Conservation (phyloP, 805 yeast genomes). For the Kluyveromyces nonfermentans region DNA sequence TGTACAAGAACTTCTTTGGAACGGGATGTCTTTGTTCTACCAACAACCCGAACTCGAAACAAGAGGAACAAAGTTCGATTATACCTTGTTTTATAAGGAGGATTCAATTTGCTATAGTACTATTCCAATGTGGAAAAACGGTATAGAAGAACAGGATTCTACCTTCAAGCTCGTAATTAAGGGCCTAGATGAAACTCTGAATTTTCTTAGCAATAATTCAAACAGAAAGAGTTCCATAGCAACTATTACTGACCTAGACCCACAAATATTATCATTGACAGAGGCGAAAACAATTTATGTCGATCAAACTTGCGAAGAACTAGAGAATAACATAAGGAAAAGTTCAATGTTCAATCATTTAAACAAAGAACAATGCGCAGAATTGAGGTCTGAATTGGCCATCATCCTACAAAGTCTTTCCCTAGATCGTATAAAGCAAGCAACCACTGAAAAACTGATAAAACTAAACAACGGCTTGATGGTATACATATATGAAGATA, state of each 20-base stretch:
- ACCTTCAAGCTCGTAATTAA: conserved; percentile 20
- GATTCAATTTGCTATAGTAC: conserved; percentile 12
- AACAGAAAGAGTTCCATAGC: conserved; percentile 8
- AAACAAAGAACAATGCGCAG: conserved; percentile 17
- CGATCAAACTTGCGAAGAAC: background rate
- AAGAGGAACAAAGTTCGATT: conserved; percentile 14
- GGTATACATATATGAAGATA: conserved; percentile 21
- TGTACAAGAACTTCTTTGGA: conserved; percentile 14
- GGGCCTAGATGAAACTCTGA: conserved; percentile 16
- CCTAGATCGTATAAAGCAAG: conserved; percentile 10
- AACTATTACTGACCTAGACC: conserved; percentile 3
- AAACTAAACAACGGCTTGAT: conserved; percentile 26
- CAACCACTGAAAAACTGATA: conserved; percentile 15
- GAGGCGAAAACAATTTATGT: background rate
- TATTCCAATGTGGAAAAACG: conserved; percentile 17
- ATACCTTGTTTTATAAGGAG: conserved; percentile 12
- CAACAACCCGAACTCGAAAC: conserved; percentile 1
- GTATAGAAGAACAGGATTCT: conserved; percentile 5
- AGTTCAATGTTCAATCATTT: conserved; percentile 18
- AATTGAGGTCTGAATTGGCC: conserved; percentile 18
- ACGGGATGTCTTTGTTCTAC: conserved; percentile 18
- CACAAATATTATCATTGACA: background rate
- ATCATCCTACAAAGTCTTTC: conserved; percentile 10
- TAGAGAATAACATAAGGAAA: conserved; percentile 1
- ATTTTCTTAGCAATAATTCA: background rate